These are phyloP conservation scores for Mucor mucedo DNA, from an alignment of 371 early-diverging fungal species.

Conservation along the genomic window DNA sequence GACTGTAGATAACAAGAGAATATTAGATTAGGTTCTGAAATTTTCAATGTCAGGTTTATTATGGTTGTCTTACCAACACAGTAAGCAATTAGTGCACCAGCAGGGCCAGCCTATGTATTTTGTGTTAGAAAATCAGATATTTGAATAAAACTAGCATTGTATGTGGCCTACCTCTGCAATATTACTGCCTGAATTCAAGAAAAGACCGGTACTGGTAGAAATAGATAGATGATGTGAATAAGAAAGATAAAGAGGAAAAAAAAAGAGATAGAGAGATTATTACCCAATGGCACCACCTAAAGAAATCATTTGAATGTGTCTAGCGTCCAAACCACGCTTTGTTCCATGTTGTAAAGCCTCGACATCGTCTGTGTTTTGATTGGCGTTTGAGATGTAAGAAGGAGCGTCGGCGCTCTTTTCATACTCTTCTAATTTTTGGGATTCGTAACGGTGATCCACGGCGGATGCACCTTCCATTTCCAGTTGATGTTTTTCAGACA, in stretches of 20 bases:
- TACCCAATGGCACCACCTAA: slow-evolving; percentile 75
- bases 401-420: slow-evolving; percentile 7
- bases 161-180: slow-evolving; percentile 50
- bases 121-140: background rate
- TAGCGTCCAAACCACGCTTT: slow-evolving; percentile 65
- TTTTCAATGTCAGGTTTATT: slow-evolving; percentile 5
- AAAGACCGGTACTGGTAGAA: slow-evolving; percentile 72
- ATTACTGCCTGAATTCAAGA: slow-evolving; percentile 77
- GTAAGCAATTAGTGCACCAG: slow-evolving; percentile 79
- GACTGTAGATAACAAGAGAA: slow-evolving; percentile 64
- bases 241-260: background rate
- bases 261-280: background rate
- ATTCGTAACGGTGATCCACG: slow-evolving; percentile 11
- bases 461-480: slow-evolving; percentile 3
- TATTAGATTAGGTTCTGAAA: slow-evolving; percentile 9
- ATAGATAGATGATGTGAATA: background rate
- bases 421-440: slow-evolving; percentile 17
- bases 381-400: slow-evolving; percentile 12
- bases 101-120: slow-evolving; percentile 70
- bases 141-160: too few relatives aligned
- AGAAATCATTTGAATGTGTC: slow-evolving; percentile 83
- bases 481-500: slow-evolving; percentile 19
- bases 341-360: slow-evolving; percentile 26
- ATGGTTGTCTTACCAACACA: slow-evolving; percentile 54
- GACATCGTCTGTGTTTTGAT: slow-evolving; percentile 35